Base-by-base conservation (phyloP, 768 basidiomycete genomes). In the Hericium coralloides region DNA sequence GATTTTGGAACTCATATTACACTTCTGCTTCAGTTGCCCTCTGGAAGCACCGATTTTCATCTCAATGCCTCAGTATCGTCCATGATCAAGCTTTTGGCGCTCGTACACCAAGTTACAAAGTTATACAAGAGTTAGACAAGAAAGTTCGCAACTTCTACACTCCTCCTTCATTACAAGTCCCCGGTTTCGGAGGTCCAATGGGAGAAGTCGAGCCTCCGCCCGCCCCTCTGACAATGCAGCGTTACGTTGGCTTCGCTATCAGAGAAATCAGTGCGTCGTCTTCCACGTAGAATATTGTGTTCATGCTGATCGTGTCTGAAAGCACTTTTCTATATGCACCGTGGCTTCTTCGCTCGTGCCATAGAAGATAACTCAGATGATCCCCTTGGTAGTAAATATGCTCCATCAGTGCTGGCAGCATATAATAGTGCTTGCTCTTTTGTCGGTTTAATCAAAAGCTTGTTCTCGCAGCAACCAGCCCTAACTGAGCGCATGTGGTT, bases 261-360 rank as follows among this genome's bases (percentile, higher is more conserved):
- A 80, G 75, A 66, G 85, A 87, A 67, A 85, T 85, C 38, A 78
- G 85, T 83, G 62, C 63, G 79, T n/a, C 41, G 49, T 49, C 31
- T 26, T 31, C 31, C 31, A 31, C 10, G 31, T 31, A 31, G 31
- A 9, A 22, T 49, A 7, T 9, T 25, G 38, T 58, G 20, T 4
- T 3, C 22, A 26, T 49, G 17, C 17, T 39, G 31, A 20, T 23
- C 22, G 7, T 54, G 53, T 38, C 18, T 1, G 23, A 23, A 59
- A 85, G 84, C 81, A 12, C 67, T 86, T 26, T 85, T 87, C 64
- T 87, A 87, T 62, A 82, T 88, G 76, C 85, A 88, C 68, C 77
- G 85, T 50, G 84, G 84, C 6, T 88, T 83, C 73, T 88, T 88
- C 64, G 85, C 84, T 1, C 80, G 81, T 56, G 84, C 85, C 0